phyloP scores from a whole-genome alignment of 2,329 filamentous ascomycete species.

The Xylaria sp. region DNA sequence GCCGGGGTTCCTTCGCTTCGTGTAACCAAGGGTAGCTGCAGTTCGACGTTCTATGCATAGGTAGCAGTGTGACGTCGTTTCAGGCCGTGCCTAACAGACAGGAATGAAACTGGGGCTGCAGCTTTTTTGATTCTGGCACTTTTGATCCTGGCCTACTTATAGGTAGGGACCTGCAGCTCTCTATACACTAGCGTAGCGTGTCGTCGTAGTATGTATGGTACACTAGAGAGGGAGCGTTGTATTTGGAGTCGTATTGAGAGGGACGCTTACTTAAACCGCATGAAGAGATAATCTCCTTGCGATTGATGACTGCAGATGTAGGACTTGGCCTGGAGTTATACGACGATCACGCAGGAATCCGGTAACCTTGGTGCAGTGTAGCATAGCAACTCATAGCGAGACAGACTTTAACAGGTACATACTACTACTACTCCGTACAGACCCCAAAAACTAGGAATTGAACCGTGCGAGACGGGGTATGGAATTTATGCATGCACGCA shows the following conservation, averaged over 20 bases:
- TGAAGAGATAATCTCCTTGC: slow-evolving; percentile 33
- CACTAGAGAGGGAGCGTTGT: neutral
- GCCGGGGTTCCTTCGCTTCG: slow-evolving; percentile 25
- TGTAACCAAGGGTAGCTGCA: slow-evolving; percentile 32
- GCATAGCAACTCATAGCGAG: slow-evolving; percentile 12
- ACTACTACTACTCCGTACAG: too few species aligned
- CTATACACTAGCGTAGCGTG: neutral
- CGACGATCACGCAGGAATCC: slow-evolving; percentile 19
- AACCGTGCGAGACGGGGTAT: slow-evolving; percentile 21
- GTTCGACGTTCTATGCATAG: slow-evolving; percentile 24
- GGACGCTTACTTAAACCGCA: slow-evolving; percentile 27
- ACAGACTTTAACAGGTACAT: neutral
- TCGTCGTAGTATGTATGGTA: neutral
- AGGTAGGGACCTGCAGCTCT: slow-evolving; percentile 6
- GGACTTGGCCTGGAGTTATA: slow-evolving; percentile 26
- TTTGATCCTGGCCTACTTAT: slow-evolving; percentile 3
- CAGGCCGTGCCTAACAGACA: slow-evolving; percentile 29
- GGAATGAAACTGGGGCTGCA: slow-evolving; percentile 30
- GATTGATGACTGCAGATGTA: slow-evolving; percentile 36
- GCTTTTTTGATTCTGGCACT: slow-evolving; percentile 18
- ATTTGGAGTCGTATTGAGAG: neutral
- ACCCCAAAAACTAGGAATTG: neutral
- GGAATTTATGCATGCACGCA: slow-evolving; percentile 34
- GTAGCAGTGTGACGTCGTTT: slow-evolving; percentile 35
- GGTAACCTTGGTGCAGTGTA: neutral